Evolutionary conservation across 1,284 basidiomycete genomes (phyloP).

Genomic region (Ceraceosorus guamensis): DNA sequence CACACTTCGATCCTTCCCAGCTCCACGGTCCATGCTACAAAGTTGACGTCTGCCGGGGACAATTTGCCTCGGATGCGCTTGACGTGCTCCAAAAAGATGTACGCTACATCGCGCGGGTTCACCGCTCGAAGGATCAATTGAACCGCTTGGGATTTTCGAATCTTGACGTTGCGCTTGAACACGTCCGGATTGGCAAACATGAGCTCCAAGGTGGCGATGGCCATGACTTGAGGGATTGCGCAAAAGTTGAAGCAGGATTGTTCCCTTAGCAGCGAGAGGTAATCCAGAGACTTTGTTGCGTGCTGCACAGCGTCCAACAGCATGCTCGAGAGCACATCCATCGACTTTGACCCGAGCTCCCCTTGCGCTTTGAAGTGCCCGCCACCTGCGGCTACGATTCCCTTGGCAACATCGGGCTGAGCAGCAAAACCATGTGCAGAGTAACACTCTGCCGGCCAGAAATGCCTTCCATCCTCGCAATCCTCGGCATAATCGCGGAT

Average conservation of each 20-base stretch:
- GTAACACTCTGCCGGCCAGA: slow-evolving; percentile 96
- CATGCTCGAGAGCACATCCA: slow-evolving; percentile 62
- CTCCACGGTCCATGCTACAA: slow-evolving; percentile 49
- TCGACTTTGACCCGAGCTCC: slow-evolving; percentile 31
- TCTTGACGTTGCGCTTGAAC: slow-evolving; percentile 86
- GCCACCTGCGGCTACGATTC: slow-evolving; percentile 29
- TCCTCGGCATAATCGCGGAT: slow-evolving; percentile 94
- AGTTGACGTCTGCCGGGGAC: slow-evolving; percentile 74
- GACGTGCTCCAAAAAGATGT: slow-evolving; percentile 76
- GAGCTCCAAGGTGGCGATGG: slow-evolving; percentile 81
- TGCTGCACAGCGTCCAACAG: slow-evolving; percentile 81
- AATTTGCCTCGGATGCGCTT: slow-evolving; percentile 76
- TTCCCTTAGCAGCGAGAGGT: slow-evolving; percentile 76
- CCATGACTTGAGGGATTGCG: slow-evolving; percentile 91
- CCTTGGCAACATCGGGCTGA: slow-evolving; percentile 35
- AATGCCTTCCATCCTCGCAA: slow-evolving; percentile 72
- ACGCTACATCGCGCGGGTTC: slow-evolving; percentile 84
- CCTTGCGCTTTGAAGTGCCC: slow-evolving; percentile 25
- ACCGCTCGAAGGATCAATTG: slow-evolving; percentile 80
- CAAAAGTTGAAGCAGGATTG: slow-evolving; percentile 95
- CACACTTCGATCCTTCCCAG: slow-evolving; percentile 42
- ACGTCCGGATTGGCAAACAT: slow-evolving; percentile 93
- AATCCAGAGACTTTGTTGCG: slow-evolving; percentile 78
- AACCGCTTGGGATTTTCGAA: slow-evolving; percentile 83
- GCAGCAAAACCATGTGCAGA: slow-evolving; percentile 47